Evolutionary conservation across 1,139 yeast genomes (phyloP).

Genomic region (Kodamaea arcana): DNA sequence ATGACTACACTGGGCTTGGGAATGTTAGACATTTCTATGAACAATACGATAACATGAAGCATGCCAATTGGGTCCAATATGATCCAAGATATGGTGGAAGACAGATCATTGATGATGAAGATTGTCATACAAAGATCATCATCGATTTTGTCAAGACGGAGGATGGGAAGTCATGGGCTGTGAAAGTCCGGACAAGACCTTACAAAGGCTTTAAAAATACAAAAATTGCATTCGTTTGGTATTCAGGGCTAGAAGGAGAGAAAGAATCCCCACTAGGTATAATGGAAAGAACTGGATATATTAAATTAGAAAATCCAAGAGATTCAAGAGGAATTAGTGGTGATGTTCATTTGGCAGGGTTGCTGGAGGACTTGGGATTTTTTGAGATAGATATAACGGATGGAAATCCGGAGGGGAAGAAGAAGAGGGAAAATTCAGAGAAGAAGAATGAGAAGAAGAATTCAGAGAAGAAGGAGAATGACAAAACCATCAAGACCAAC

Average conservation of each 20-base stretch:
- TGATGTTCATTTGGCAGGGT: conserved; percentile 46
- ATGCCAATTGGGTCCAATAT: conserved; percentile 81
- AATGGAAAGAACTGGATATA: conserved; percentile 23
- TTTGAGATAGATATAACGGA: conserved; percentile 43
- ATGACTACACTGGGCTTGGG: conserved; percentile 52
- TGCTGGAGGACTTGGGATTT: conserved; percentile 50
- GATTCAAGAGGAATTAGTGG: conserved; percentile 30
- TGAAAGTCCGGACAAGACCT: conserved; percentile 62
- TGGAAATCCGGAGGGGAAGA: too few relatives aligned
- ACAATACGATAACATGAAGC: conserved; percentile 64
- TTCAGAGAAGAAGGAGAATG: too few relatives aligned
- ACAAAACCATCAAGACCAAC: conserved; percentile 42
- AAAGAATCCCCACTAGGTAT: conserved; percentile 23
- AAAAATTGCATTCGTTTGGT: conserved; percentile 68
- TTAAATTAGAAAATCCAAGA: conserved; percentile 28
- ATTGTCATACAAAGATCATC: conserved; percentile 56
- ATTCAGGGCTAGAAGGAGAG: conserved; percentile 68
- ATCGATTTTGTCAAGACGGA: conserved; percentile 74
- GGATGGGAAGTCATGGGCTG: conserved; percentile 77
- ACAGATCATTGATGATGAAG: conserved; percentile 68
- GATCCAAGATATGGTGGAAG: conserved; percentile 89
- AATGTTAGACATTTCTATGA: conserved; percentile 77
- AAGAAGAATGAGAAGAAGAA: too few relatives aligned
- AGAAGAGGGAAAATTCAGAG: too few relatives aligned
- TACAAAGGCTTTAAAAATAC: conserved; percentile 43